These are phyloP conservation scores for Boletales sp. DNA, from an alignment of 768 basidiomycete species.

Conservation along the genomic window DNA sequence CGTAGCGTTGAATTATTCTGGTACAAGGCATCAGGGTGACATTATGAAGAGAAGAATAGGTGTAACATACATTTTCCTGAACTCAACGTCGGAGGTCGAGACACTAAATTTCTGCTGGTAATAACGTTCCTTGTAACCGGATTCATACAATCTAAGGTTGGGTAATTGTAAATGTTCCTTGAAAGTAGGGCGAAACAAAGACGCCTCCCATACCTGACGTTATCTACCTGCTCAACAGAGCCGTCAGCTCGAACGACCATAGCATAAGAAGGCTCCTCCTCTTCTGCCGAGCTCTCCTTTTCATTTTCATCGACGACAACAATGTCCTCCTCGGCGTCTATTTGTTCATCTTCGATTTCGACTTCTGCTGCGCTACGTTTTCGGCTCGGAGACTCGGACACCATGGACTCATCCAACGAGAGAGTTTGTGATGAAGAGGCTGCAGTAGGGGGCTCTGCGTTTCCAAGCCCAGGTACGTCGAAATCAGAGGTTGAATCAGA, in stretches of 20 bases:
- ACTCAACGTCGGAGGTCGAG: slow-evolving; percentile 62
- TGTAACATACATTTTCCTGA: slow-evolving; percentile 62
- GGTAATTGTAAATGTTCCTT: not conserved
- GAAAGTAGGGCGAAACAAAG: not conserved
- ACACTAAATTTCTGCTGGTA: slow-evolving; percentile 91
- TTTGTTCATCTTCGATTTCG: slow-evolving; percentile 38
- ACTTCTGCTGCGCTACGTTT: slow-evolving; percentile 48
- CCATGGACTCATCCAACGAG: slow-evolving; percentile 18
- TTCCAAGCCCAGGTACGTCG: slow-evolving; percentile 33
- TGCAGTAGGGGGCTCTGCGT: slow-evolving; percentile 19
- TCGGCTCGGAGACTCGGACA: slow-evolving; percentile 22
- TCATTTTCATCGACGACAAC: slow-evolving; percentile 32
- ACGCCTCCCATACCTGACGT: slow-evolving; percentile 67
- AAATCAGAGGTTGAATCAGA: slow-evolving; percentile 32
- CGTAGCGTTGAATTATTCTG: slow-evolving; percentile 79
- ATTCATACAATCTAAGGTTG: slow-evolving; percentile 78
- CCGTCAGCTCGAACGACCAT: slow-evolving; percentile 87
- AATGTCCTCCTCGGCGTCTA: slow-evolving; percentile 24
- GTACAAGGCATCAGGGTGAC: slow-evolving; percentile 3
- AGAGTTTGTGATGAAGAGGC: slow-evolving; percentile 11
- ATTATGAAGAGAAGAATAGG: not conserved
- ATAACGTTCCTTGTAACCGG: slow-evolving; percentile 93
- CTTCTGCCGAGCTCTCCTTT: slow-evolving; percentile 45
- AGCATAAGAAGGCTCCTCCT: slow-evolving; percentile 48
- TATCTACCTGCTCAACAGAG: slow-evolving; percentile 91